Conservation (phyloP, 768 basidiomycete species). For the Mycena metata region DNA sequence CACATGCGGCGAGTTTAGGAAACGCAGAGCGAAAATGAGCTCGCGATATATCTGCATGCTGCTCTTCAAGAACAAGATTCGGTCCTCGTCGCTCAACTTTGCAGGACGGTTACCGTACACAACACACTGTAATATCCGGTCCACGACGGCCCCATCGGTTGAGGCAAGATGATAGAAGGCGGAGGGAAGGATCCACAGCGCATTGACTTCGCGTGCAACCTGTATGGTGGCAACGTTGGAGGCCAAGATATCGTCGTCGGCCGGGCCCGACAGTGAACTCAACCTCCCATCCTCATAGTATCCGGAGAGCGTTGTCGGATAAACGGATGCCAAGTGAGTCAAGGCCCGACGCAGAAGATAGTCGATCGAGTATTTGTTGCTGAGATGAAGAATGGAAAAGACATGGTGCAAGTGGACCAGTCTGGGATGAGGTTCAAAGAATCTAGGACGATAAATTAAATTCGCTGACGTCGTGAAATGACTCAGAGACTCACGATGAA, state of each 20-base stretch:
- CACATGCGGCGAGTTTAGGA: not conserved
- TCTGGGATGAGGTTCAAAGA: conserved; percentile 17
- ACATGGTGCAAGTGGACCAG: not conserved
- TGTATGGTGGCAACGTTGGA: not conserved
- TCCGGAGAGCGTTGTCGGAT: conserved; percentile 15
- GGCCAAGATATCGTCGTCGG: too few species aligned
- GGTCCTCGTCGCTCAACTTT: not conserved
- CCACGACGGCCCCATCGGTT: not conserved
- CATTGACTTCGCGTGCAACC: conserved; percentile 27
- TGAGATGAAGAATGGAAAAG: conserved; percentile 9
- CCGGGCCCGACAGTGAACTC: too few species aligned
- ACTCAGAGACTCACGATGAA: conserved; percentile 5
- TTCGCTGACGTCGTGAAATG: too few species aligned
- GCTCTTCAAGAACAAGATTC: not conserved
- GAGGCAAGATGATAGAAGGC: conserved; percentile 2
- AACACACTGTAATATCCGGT: not conserved
- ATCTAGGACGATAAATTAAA: not conserved
- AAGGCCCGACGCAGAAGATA: conserved; percentile 28
- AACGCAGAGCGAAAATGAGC: not conserved
- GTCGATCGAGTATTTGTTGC: conserved; percentile 32
- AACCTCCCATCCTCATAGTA: not conserved
- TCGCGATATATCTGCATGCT: not conserved
- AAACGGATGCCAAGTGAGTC: conserved; percentile 22
- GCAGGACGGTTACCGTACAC: not conserved
- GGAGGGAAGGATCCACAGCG: conserved; percentile 26